Percentiles rank a stretch among this genome's conserved stretches.
Conservation (phyloP, 768 basidiomycete species). For the Clavaria fumosa region DNA sequence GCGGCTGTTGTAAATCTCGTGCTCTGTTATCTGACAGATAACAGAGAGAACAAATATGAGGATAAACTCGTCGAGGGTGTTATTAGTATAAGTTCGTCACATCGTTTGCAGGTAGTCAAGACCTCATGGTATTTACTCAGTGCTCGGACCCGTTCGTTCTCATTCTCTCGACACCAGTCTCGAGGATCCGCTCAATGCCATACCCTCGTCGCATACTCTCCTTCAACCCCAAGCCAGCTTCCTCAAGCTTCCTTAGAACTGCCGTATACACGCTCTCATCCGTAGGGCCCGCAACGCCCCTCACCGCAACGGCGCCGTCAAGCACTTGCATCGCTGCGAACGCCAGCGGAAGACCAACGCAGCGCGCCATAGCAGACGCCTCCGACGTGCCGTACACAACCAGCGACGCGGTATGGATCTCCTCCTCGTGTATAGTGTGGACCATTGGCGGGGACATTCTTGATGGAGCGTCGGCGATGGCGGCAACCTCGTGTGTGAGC, state of each 20-base stretch:
- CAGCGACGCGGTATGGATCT: slow-evolving; percentile 53
- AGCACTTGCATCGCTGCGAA: slow-evolving; percentile 61
- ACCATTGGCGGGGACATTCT: slow-evolving; percentile 2
- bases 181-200: too few relatives aligned
- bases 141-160: too few relatives aligned
- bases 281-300: slow-evolving; percentile 61
- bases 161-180: too few relatives aligned
- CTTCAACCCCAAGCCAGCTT: slow-evolving; percentile 35
- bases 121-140: too few relatives aligned
- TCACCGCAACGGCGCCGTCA: slow-evolving; percentile 34
- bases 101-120: too few relatives aligned
- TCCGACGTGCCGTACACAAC: slow-evolving; percentile 38
- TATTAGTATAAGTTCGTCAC: too few relatives aligned
- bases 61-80: too few relatives aligned
- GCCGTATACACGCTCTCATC: slow-evolving; percentile 42
- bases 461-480: slow-evolving; percentile 28
- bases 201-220: too few relatives aligned
- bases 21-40: too few relatives aligned
- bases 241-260: slow-evolving; percentile 46
- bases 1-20: too few relatives aligned
- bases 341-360: slow-evolving; percentile 79
- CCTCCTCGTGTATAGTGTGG: too few relatives aligned
- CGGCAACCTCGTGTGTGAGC: slow-evolving; percentile 69
- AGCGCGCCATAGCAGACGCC: slow-evolving; percentile 78
- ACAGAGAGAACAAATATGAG: too few relatives aligned